phyloP scores from a whole-genome alignment of 2,329 filamentous ascomycete genomes.

The Passalora sequoiae region DNA sequence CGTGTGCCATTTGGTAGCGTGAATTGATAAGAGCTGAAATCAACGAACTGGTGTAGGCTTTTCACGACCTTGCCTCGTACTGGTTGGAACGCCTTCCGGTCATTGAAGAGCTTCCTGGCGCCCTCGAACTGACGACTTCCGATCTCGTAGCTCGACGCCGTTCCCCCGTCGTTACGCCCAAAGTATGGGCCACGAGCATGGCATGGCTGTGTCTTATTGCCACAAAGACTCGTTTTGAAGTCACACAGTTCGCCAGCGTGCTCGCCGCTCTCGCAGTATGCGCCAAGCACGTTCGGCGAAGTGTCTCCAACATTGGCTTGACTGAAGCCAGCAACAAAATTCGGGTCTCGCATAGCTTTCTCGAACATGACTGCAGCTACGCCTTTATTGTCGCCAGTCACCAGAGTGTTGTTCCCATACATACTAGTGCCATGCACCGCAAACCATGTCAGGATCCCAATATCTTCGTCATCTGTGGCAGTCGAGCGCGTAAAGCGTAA shows the following conservation, averaged over 20 bases:
- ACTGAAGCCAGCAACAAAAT: conserved; percentile 86
- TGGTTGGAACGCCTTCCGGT: conserved; percentile 40
- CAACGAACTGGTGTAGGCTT: conserved; percentile 77
- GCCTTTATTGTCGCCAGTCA: conserved; percentile 94
- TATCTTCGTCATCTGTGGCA: conserved; percentile 66
- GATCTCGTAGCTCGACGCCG: conserved; percentile 70
- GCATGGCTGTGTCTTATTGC: conserved; percentile 64
- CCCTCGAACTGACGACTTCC: conserved; percentile 65
- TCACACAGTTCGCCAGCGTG: conserved; percentile 58
- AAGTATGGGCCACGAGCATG: conserved; percentile 70
- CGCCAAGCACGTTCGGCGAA: conserved; percentile 78
- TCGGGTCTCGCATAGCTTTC: conserved; percentile 52
- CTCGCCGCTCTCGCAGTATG: conserved; percentile 82
- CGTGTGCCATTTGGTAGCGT: conserved; percentile 64
- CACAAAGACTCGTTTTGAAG: conserved; percentile 79
- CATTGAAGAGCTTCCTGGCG: conserved; percentile 55
- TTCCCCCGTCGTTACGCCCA: conserved; percentile 56
- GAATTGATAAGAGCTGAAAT: conserved; percentile 74
- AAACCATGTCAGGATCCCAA: conserved; percentile 85
- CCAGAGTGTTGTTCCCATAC: conserved; percentile 83
- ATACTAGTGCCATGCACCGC: conserved; percentile 88
- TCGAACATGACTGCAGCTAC: conserved; percentile 85
- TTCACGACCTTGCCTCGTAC: conserved; percentile 64
- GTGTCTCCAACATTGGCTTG: conserved; percentile 90
- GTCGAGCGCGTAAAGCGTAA: conserved; percentile 64